Conservation (phyloP, 2,329 filamentous ascomycete species). For the Nothopassalora personata region DNA sequence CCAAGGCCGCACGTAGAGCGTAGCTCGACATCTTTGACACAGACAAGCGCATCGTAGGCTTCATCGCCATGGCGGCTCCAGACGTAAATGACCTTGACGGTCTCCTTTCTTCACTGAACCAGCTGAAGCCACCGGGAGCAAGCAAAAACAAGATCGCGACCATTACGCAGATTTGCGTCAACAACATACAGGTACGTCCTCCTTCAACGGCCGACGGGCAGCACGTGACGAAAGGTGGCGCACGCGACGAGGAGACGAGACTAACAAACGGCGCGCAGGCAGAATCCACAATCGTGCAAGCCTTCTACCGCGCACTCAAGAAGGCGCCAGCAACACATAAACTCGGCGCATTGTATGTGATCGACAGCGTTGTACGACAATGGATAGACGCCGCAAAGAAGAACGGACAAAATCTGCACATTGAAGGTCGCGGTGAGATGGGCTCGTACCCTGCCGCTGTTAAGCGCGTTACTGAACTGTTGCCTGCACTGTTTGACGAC, state of each 20-base stretch:
- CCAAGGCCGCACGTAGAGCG: slow-evolving; percentile 18
- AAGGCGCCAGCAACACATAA: slow-evolving; percentile 93
- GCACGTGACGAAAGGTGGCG: neutral
- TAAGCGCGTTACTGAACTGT: slow-evolving; percentile 90
- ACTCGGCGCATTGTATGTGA: slow-evolving; percentile 96
- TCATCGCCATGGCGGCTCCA: slow-evolving; percentile 45
- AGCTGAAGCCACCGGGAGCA: slow-evolving; percentile 86
- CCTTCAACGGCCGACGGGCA: neutral
- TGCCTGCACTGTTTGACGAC: slow-evolving; percentile 92
- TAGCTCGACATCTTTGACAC: slow-evolving; percentile 10
- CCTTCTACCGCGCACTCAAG: slow-evolving; percentile 95
- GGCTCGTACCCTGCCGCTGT: slow-evolving; percentile 94
- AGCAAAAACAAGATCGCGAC: slow-evolving; percentile 86
- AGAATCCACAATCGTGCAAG: slow-evolving; percentile 90
- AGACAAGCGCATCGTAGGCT: slow-evolving; percentile 14
- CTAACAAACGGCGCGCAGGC: slow-evolving; percentile 55
- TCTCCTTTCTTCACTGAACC: slow-evolving; percentile 85
- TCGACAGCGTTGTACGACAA: slow-evolving; percentile 99
- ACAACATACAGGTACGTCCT: slow-evolving; percentile 74
- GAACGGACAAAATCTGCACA: slow-evolving; percentile 67
- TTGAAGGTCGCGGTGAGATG: slow-evolving; percentile 67
- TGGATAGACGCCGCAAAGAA: slow-evolving; percentile 95
- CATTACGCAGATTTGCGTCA: slow-evolving; percentile 81
- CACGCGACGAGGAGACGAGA: slow-evolving; percentile 3
- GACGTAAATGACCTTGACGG: slow-evolving; percentile 86